Base-by-base conservation (phyloP, 305 asterid species). In the Fraxinus ornus region DNA sequence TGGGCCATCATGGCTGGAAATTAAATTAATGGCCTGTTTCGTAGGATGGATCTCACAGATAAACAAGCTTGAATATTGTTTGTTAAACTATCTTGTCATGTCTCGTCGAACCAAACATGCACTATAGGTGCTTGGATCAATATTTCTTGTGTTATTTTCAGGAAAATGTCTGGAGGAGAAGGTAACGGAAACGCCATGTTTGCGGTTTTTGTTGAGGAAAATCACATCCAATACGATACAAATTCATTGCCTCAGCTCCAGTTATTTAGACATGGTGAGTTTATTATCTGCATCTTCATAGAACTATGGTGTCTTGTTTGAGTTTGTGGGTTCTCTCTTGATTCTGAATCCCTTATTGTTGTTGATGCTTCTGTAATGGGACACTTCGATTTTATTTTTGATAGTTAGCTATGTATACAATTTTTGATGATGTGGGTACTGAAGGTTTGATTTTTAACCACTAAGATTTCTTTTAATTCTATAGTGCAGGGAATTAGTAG, bases 81-180 rank as follows among this genome's bases (percentile, higher is more conserved):
- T 28, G 21, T 12, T 60, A 19, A 6, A 19, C 26, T 57, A 9
- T 52, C 80, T 60, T 82, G 36, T 13, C 49, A 15, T 76, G 39
- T 76, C 75, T 68, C 3, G 8, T 1, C 21, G 12, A 28, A 68
- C 37, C 30, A 68, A 13, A 68, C 37, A 4, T 28, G 75, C 35
- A 68, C 75, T 66, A 9, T 49, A 82, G 75, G 79, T 79, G 64
- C 66, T 66, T 80, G 84, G 84, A 88, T 81, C 76, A 77, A 88
- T 71, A 39, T 37, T 66, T 52, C 30, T 83, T 22, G 76, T 80
- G 30, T 75, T 68, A 68, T 49, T 87, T 84, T 64, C 86, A 88
- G 92, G 93, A 87, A 87, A 66, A 92, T 92, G 96, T 76, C 88
- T 79, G 93, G 93, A 77, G 91, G 88, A 85, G 88, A 90, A 71